Base-by-base conservation (phyloP, 495 filamentous ascomycete species). In the Aspergillus incahuasiensis region DNA sequence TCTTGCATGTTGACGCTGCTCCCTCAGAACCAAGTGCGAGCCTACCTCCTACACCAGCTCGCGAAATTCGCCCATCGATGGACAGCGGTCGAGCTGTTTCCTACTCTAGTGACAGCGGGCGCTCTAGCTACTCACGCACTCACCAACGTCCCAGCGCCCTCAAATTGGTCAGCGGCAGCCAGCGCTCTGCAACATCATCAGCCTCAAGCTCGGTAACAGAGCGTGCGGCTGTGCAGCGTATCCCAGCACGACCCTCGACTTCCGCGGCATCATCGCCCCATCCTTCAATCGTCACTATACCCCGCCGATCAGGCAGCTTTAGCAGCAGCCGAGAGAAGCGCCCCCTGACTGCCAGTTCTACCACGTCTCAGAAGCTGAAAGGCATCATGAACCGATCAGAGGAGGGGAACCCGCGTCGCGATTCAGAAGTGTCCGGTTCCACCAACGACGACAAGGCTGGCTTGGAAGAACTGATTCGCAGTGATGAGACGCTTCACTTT, bases 401-500 rank as follows among this genome's bases (percentile, higher is more conserved):
- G 1, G 62, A 64, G 1, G 25, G 52, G 60, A 56, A 68, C 58
- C 63, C 72, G 32, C 74, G 69, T 51, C 76, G 63, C 57, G 82
- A 73, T 52, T 81, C 72, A 34, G 82, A 79, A 55, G 78, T 68
- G 28, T 80, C 65, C 54, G 64, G 65, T 18, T 74, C 69, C 24
- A 76, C 75, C 39, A 79, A 79, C 34, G 79, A 79, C 34, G 79
- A 78, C 51, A 76, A 71, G 48, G 73, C 74, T 18, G 74, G 76
- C 45, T 91, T 98, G 68, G 94, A 98, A 62, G 82, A 92, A 59
- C 77, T 97, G 34, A 94, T 98, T 55, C 85, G 88, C 35, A 91
- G 91, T 68, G 84, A 91, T 53, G 86, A 95, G 66, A 97, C 94
- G 2, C 86, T 98, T 43, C 91, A 92, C 68, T 97, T 87, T 66